These are phyloP conservation scores for Physcomitrium patens DNA, from an alignment of 225 moss, liverwort and hornwort species.

Conservation along the genomic window DNA sequence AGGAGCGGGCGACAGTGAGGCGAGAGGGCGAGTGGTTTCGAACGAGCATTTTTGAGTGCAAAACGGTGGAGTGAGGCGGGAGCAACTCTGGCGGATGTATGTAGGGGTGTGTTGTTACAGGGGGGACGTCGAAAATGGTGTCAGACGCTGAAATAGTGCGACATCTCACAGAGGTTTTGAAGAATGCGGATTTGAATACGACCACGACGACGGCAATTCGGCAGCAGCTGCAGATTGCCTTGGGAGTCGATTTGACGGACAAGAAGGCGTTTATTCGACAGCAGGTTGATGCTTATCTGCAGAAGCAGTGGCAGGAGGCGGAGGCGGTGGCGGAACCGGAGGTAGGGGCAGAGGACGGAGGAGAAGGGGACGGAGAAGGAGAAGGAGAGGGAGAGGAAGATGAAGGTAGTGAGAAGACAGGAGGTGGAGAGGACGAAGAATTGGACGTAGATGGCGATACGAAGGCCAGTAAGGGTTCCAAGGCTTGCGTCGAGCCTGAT, in stretches of 20 bases:
- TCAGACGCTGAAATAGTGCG: conserved; percentile 85
- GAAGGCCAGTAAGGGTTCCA: conserved; percentile 33
- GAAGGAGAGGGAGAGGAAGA: conserved; percentile 27
- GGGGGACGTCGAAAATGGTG: conserved; percentile 53
- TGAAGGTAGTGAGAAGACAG: conserved; percentile 20
- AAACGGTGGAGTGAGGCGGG: conserved; percentile 8
- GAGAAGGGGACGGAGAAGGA: conserved; percentile 24
- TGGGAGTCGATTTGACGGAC: conserved; percentile 79
- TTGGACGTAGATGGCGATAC: conserved; percentile 44
- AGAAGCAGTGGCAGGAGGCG: conserved; percentile 48
- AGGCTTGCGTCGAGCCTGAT: conserved; percentile 54
- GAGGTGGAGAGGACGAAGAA: conserved; percentile 31
- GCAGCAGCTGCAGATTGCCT: conserved; percentile 73
- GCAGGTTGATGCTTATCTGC: conserved; percentile 73
- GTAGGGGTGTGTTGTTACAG: background rate
- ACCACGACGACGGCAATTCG: conserved; percentile 78
- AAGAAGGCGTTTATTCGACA: conserved; percentile 82
- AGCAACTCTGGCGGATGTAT: conserved; percentile 16
- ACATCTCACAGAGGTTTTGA: conserved; percentile 68
- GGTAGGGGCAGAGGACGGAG: conserved; percentile 21
- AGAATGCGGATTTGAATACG: conserved; percentile 71
- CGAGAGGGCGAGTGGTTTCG: background rate
- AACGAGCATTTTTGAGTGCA: background rate
- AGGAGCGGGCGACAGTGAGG: background rate
- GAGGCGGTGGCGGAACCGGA: conserved; percentile 32